These are phyloP conservation scores for Macrophomina tecta DNA, from an alignment of 2,329 filamentous ascomycete species.

Conservation along the genomic window DNA sequence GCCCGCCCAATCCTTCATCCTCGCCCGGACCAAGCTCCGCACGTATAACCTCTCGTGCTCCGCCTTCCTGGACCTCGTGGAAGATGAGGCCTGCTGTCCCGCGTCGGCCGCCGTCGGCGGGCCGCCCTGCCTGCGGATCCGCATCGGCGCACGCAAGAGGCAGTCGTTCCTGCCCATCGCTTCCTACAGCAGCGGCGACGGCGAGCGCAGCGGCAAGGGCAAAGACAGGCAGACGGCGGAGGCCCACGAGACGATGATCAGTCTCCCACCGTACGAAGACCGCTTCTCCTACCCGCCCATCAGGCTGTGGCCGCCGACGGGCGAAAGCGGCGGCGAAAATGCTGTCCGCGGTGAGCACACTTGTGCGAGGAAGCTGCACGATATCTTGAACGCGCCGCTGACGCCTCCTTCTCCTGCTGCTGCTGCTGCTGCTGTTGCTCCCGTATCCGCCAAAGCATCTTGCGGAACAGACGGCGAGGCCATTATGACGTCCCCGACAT, in stretches of 20 bases:
- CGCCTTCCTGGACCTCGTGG: constrained; percentile 66
- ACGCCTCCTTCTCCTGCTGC: constrained; percentile 17
- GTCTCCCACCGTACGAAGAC: constrained; percentile 26
- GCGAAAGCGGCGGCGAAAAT: constrained; percentile 3
- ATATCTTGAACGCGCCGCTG: constrained; percentile 40
- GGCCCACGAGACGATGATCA: not conserved
- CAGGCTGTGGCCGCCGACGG: constrained; percentile 44
- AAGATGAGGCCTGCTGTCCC: constrained; percentile 52
- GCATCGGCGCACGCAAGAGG: constrained; percentile 53
- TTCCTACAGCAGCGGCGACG: not conserved
- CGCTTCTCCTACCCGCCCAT: constrained; percentile 39
- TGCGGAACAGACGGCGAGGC: not conserved
- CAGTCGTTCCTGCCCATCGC: not conserved
- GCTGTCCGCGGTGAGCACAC: not conserved
- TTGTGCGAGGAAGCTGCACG: constrained; percentile 40
- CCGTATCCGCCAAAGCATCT: not conserved
- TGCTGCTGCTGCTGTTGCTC: not conserved
- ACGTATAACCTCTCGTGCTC: constrained; percentile 61
- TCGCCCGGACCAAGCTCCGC: constrained; percentile 61
- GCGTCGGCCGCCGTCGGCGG: constrained; percentile 37
- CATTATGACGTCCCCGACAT: not conserved
- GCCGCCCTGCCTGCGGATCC: constrained; percentile 55
- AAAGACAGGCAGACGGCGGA: not conserved
- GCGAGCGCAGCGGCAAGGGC: not conserved
- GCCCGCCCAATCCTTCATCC: constrained; percentile 52